Conservation (phyloP, 2,329 filamentous ascomycete species). For the Purpureocillium takamizusanense region DNA sequence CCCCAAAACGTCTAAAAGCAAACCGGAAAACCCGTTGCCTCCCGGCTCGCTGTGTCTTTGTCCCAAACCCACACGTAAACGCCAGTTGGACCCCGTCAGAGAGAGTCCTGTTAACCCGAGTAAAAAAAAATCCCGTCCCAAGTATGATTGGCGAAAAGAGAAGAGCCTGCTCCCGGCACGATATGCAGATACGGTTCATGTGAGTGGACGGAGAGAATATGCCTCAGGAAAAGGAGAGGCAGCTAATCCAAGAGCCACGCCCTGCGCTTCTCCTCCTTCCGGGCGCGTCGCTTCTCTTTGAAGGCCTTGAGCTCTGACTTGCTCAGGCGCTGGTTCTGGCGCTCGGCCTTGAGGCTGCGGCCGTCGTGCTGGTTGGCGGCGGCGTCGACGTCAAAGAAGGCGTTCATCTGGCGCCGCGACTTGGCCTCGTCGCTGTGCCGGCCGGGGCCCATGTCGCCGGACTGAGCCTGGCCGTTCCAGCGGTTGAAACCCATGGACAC, state of each 20-base stretch:
- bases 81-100: too few species aligned
- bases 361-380: conserved; percentile 88
- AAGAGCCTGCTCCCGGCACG: too few species aligned
- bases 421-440: conserved; percentile 83
- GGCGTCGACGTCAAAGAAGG: conserved; percentile 92
- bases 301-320: conserved; percentile 86
- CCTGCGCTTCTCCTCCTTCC: conserved; percentile 88
- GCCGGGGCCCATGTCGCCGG: conserved; percentile 56
- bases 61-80: too few species aligned
- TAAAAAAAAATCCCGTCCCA: too few species aligned
- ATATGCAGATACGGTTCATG: too few species aligned
- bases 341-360: conserved; percentile 82
- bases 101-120: too few species aligned
- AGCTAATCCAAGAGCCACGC: conserved; percentile 80
- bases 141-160: too few species aligned
- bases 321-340: conserved; percentile 71
- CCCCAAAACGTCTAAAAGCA: too few species aligned
- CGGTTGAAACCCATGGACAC: conserved; percentile 79
- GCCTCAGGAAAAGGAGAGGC: conserved; percentile 11
- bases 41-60: background rate
- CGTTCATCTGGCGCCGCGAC: conserved; percentile 78
- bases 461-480: conserved; percentile 79
- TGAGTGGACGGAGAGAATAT: too few species aligned
- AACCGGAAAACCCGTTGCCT: background rate
- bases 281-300: conserved; percentile 79